Conservation (phyloP, 768 basidiomycete genomes). For the Baorangia bicolor region DNA sequence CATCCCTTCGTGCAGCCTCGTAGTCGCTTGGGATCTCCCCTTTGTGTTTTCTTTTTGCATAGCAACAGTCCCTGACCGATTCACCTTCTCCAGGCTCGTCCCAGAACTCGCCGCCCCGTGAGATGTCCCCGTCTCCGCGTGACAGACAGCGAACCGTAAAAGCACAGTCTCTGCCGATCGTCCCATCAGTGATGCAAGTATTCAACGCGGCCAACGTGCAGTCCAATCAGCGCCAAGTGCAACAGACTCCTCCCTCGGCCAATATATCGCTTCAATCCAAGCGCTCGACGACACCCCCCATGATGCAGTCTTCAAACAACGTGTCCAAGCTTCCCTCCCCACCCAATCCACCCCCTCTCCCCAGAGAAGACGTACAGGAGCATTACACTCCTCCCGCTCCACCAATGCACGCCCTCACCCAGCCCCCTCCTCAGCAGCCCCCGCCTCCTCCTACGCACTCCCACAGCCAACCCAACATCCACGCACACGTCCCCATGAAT, state of each 20-base stretch:
- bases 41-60: neutral
- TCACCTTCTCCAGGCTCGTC: slow-evolving; percentile 12
- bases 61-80: slow-evolving; percentile 1
- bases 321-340: slow-evolving; percentile 35
- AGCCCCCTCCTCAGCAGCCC: slow-evolving; percentile 37
- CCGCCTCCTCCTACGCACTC: slow-evolving; percentile 35
- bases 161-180: slow-evolving; percentile 60
- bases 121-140: slow-evolving; percentile 44
- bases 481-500: slow-evolving; percentile 27
- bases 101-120: slow-evolving; percentile 38
- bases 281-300: slow-evolving; percentile 34
- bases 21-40: too few relatives aligned
- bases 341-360: neutral
- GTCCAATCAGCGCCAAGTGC: slow-evolving; percentile 37
- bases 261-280: slow-evolving; percentile 35
- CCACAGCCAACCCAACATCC: slow-evolving; percentile 29
- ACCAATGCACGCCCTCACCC: slow-evolving; percentile 32
- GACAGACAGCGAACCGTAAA: slow-evolving; percentile 55
- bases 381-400: slow-evolving; percentile 47
- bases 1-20: too few relatives aligned
- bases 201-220: slow-evolving; percentile 39
- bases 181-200: slow-evolving; percentile 55
- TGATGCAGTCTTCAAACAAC: slow-evolving; percentile 32
- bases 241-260: slow-evolving; percentile 37
- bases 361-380: slow-evolving; percentile 26